Evolutionary conservation across 805 yeast species (phyloP).

Genomic region (Saccharomycodes ludwigii): DNA sequence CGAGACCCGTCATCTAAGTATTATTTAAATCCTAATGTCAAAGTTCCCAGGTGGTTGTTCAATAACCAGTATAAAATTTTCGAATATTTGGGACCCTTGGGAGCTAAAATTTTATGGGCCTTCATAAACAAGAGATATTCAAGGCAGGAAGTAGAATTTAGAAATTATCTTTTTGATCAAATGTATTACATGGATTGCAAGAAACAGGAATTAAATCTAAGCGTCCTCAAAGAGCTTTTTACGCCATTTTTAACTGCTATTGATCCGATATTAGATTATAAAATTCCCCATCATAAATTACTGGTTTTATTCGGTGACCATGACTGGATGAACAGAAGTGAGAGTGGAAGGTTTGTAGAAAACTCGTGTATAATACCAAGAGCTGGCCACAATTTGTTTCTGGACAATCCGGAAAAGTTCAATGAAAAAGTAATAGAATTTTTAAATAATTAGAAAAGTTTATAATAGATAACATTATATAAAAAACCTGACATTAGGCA

Average conservation of each 20-base stretch:
- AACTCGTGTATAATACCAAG: conserved; percentile 21
- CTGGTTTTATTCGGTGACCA: conserved; percentile 48
- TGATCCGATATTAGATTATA: conserved; percentile 53
- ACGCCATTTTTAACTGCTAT: conserved; percentile 35
- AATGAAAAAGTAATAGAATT: conserved; percentile 31
- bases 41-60: conserved; percentile 22
- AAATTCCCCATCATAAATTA: conserved; percentile 27
- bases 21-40: conserved; percentile 16
- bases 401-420: conserved; percentile 51
- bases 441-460: conserved; percentile 6
- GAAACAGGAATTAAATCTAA: conserved; percentile 4
- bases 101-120: conserved; percentile 25
- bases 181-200: conserved; percentile 15
- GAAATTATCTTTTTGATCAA: conserved; percentile 14
- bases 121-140: conserved; percentile 22
- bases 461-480: neutral
- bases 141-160: conserved; percentile 7
- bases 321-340: conserved; percentile 61
- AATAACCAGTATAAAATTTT: conserved; percentile 34
- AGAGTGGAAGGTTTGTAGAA: conserved; percentile 27
- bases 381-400: conserved; percentile 67
- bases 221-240: conserved; percentile 16
- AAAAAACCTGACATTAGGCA: conserved; percentile 11
- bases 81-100: conserved; percentile 32
- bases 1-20: conserved; percentile 28